phyloP scores from a whole-genome alignment of 1,284 basidiomycete genomes.

The Athelia sp. region DNA sequence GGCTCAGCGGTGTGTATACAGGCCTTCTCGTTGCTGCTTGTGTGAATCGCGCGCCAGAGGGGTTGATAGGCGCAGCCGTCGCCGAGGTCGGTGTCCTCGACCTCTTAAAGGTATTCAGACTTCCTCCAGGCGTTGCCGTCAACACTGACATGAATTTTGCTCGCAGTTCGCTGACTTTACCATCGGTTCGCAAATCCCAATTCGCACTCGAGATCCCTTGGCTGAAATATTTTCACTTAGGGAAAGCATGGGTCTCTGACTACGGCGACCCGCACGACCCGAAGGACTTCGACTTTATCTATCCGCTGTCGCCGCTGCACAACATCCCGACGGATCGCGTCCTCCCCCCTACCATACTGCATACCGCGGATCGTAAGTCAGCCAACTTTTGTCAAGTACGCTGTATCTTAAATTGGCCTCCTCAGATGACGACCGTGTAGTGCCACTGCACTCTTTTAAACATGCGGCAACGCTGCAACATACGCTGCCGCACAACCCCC shows the following conservation, averaged over 20 bases:
- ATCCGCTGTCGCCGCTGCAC: constrained; percentile 74
- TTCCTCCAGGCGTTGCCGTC: neutral
- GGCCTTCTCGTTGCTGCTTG: constrained; percentile 79
- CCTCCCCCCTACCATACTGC: constrained; percentile 63
- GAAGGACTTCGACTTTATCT: constrained; percentile 79
- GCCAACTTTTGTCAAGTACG: neutral
- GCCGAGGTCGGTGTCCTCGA: constrained; percentile 82
- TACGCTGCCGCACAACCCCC: constrained; percentile 50
- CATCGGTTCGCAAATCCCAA: constrained; percentile 41
- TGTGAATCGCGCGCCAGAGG: constrained; percentile 74
- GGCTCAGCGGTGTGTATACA: constrained; percentile 15
- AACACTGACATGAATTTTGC: constrained; percentile 3
- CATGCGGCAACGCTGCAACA: constrained; percentile 71
- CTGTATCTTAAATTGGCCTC: constrained; percentile 5
- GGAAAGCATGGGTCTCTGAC: constrained; percentile 76
- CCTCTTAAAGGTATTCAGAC: constrained; percentile 58
- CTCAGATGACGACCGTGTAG: constrained; percentile 77
- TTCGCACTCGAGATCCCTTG: constrained; percentile 1
- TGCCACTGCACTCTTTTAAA: constrained; percentile 81
- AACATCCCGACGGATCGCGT: constrained; percentile 58
- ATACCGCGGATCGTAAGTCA: constrained; percentile 74
- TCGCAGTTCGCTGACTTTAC: constrained; percentile 71
- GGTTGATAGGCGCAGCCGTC: constrained; percentile 75
- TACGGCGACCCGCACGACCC: constrained; percentile 77
- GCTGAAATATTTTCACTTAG: constrained; percentile 24